Conservation (phyloP, 768 basidiomycete species). For the Mycena venus region DNA sequence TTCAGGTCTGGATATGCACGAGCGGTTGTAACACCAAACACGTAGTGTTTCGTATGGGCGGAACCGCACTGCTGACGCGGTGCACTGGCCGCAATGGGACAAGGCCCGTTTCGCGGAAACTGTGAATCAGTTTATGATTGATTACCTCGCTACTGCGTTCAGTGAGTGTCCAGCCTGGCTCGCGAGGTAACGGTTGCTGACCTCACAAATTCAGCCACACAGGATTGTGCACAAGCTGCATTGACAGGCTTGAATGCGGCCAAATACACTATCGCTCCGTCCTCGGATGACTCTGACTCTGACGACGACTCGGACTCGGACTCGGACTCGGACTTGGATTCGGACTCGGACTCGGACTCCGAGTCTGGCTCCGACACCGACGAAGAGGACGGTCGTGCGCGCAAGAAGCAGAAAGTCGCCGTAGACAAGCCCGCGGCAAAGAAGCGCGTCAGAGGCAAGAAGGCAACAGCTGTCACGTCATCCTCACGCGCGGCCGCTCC, state of each 20-base stretch:
- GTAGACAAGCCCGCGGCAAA: neutral
- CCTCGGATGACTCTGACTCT: neutral
- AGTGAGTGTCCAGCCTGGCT: conserved; percentile 4
- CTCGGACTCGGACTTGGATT: neutral
- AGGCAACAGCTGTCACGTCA: neutral
- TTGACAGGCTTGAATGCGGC: neutral
- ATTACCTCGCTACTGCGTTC: conserved; percentile 5
- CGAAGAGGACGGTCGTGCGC: neutral
- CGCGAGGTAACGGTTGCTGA: neutral
- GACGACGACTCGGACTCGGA: neutral
- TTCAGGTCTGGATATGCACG: neutral
- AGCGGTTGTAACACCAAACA: neutral
- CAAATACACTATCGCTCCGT: neutral
- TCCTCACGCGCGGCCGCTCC: neutral
- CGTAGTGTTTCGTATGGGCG: conserved; percentile 6
- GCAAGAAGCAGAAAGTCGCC: neutral
- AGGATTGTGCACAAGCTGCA: neutral
- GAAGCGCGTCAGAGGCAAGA: neutral
- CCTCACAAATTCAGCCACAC: neutral
- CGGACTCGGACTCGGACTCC: neutral
- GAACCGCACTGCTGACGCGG: neutral
- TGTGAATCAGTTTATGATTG: neutral
- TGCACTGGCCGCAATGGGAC: conserved; percentile 10
- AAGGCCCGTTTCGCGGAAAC: neutral
- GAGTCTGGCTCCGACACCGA: neutral